Base-by-base conservation (phyloP, 768 basidiomycete species). In the Coprinopsis marcescibilis region DNA sequence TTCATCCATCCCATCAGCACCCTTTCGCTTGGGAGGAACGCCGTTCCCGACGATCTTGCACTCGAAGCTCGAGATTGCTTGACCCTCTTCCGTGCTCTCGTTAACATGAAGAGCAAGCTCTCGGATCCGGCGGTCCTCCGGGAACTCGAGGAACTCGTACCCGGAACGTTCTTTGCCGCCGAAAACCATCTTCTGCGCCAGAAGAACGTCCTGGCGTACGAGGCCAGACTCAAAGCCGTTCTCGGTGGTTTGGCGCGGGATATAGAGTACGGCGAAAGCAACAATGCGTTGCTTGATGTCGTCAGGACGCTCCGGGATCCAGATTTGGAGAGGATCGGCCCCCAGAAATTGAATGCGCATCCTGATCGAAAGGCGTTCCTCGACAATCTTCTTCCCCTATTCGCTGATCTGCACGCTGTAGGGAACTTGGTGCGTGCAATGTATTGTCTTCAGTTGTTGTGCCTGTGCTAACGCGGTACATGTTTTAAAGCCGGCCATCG, bases 1-100 rank as follows among this genome's bases (percentile, higher is more conserved):
- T 81, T 77, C 53, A 61, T 87, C 2, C 85, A 87, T 54, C 85
- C 85, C 0, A 70, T 85, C 37, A 66, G 76, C 0, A 62, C 80
- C 47, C 65, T 87, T n/a, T 70, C 75, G 1, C 76, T 78, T 36
- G 78, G 78, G 4, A 62, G 66, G 2, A 63, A 64, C 3, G 54
- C 64, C 2, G 62, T 87, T 14, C 85, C 85, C 3, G 60, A 73
- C 0, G 85, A 87, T 59, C 68, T 87, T 24, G 65, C 82, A 0
- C 61, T 87, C 29, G 85, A 87, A 53, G 69, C 82, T 0, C 50
- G 63, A 1, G 85, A 87, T 54, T 71, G 75, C 4, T 61, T 83
- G 19, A 55, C 65, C 1, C 62, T 87, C 0, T 83, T 74, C 60
- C 57, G 61, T 2, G 75, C 75, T 1, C 61, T 86, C 23, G 40